Conservation (phyloP, 495 filamentous ascomycete species). For the Penicillium flavigenum region DNA sequence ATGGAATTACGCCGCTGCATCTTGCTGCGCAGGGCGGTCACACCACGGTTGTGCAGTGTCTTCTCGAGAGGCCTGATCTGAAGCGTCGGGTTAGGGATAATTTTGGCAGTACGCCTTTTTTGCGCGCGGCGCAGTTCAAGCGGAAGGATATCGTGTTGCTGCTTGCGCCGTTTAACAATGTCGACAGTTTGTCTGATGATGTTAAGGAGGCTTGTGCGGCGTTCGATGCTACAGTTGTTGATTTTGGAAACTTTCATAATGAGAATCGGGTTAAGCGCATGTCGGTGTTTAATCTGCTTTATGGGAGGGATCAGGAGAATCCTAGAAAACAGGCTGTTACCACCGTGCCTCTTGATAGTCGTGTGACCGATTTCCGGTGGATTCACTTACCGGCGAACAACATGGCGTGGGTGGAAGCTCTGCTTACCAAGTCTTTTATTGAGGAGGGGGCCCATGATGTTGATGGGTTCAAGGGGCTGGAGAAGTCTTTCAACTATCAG, state of each 20-base stretch:
- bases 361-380: constrained; percentile 63
- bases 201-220: constrained; percentile 57
- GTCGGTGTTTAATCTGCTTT: constrained; percentile 61
- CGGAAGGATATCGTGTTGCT: constrained; percentile 56
- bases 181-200: constrained; percentile 51
- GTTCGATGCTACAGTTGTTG: constrained; percentile 67
- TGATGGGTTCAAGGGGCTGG: constrained; percentile 65
- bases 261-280: constrained; percentile 55
- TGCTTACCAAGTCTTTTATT: constrained; percentile 65
- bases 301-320: constrained; percentile 58
- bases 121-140: constrained; percentile 59
- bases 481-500: constrained; percentile 63
- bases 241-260: constrained; percentile 67
- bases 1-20: constrained; percentile 63
- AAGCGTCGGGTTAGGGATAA: constrained; percentile 54
- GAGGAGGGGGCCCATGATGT: constrained; percentile 65
- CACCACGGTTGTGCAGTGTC: constrained; percentile 54
- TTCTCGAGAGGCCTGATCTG: constrained; percentile 48
- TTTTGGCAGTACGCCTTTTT: constrained; percentile 61
- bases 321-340: constrained; percentile 49
- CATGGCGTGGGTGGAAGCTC: constrained; percentile 59
- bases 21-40: constrained; percentile 60
- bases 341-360: constrained; percentile 53
- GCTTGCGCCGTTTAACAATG: constrained; percentile 55
- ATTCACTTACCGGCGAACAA: constrained; percentile 68